Evolutionary conservation across 208 protist genomes (phyloP).

Genomic region (Blechomonas ayalai): DNA sequence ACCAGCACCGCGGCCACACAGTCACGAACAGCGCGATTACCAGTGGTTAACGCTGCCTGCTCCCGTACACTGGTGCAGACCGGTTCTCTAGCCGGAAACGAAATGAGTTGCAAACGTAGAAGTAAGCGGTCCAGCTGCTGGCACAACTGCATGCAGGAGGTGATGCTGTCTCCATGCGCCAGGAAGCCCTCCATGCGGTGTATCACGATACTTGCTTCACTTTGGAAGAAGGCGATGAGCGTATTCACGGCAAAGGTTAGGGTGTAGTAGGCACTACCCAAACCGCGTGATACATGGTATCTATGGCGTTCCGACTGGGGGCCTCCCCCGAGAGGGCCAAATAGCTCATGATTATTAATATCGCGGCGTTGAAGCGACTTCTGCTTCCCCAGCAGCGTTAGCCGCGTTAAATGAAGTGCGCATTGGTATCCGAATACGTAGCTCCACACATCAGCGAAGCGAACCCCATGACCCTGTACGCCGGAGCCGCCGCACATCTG

Average conservation of each 20-base stretch:
- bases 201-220: constrained; percentile 27
- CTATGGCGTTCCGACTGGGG: constrained; percentile 5
- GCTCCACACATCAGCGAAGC: constrained; percentile 59
- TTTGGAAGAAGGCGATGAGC: constrained; percentile 62
- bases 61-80: constrained; percentile 1
- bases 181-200: constrained; percentile 50
- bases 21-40: constrained; percentile 30
- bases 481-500: background rate
- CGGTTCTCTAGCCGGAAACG: constrained; percentile 26
- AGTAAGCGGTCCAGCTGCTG: constrained; percentile 53
- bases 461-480: background rate
- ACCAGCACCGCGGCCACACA: constrained; percentile 34
- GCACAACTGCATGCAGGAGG: constrained; percentile 60
- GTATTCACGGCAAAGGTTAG: constrained; percentile 73
- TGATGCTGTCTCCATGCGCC: constrained; percentile 5
- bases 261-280: constrained; percentile 69
- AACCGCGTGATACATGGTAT: constrained; percentile 25
- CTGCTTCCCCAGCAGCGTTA: constrained; percentile 51
- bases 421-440: constrained; percentile 79
- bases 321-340: constrained; percentile 4
- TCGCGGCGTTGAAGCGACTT: constrained; percentile 55
- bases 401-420: constrained; percentile 64
- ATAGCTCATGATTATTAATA: constrained; percentile 23
- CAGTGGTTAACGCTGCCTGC: no score
- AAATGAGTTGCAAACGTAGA: constrained; percentile 36